phyloP scores from a whole-genome alignment of 2,329 filamentous ascomycete species.

The Onygenales sp. region DNA sequence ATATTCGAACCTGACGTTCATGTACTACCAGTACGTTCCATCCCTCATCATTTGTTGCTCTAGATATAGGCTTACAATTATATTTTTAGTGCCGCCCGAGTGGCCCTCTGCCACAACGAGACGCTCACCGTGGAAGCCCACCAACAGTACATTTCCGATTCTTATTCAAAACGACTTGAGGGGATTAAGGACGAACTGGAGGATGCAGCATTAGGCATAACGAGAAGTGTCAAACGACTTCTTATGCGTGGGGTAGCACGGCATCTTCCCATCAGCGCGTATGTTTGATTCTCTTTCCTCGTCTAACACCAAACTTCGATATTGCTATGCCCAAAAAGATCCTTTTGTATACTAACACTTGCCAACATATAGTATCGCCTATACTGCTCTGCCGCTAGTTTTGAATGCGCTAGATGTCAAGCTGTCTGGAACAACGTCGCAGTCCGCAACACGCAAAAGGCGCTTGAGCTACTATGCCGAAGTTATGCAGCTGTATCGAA shows the following conservation, averaged over 20 bases:
- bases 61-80: background rate
- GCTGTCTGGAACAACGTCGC: slow-evolving; percentile 25
- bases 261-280: slow-evolving; percentile 42
- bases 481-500: slow-evolving; percentile 39
- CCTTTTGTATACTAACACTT: too few relatives aligned
- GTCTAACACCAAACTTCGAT: too few relatives aligned
- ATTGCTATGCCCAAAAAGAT: too few relatives aligned
- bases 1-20: slow-evolving; percentile 42
- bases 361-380: slow-evolving; percentile 16
- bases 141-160: slow-evolving; percentile 25
- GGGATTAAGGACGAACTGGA: slow-evolving; percentile 31
- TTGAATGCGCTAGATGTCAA: slow-evolving; percentile 32
- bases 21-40: slow-evolving; percentile 42
- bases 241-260: slow-evolving; percentile 37
- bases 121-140: slow-evolving; percentile 34
- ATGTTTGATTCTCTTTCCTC: slow-evolving; percentile 14
- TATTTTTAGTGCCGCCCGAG: slow-evolving; percentile 29
- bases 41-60: background rate
- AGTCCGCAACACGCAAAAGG: slow-evolving; percentile 34
- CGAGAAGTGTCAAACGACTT: slow-evolving; percentile 39
- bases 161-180: slow-evolving; percentile 29
- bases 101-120: slow-evolving; percentile 40
- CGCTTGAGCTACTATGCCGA: slow-evolving; percentile 38
- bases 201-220: slow-evolving; percentile 36
- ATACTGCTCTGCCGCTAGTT: slow-evolving; percentile 28